These are phyloP conservation scores for Kuraishia capsulata DNA, from an alignment of 805 yeast species.

Conservation along the genomic window DNA sequence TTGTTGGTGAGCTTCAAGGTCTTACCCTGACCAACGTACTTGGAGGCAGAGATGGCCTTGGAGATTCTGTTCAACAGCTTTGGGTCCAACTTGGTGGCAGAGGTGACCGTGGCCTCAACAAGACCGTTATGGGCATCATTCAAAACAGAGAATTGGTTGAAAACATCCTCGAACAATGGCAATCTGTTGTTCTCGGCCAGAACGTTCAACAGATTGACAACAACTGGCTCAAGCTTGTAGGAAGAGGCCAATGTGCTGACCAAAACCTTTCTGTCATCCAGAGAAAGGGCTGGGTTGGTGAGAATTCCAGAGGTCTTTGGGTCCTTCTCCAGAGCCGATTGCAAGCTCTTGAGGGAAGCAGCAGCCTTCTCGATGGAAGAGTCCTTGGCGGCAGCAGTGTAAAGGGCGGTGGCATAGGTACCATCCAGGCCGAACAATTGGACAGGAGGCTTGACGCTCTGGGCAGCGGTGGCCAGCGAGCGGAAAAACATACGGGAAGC, in stretches of 20 bases:
- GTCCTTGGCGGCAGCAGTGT: slow-evolving; percentile 81
- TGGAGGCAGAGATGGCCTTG: slow-evolving; percentile 66
- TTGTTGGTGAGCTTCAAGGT: slow-evolving; percentile 75
- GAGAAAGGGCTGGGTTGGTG: slow-evolving; percentile 75
- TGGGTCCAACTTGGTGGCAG: slow-evolving; percentile 77
- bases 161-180: slow-evolving; percentile 53
- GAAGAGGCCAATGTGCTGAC: slow-evolving; percentile 47
- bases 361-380: slow-evolving; percentile 63
- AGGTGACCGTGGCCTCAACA: slow-evolving; percentile 87
- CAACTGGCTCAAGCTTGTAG: slow-evolving; percentile 53
- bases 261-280: slow-evolving; percentile 63
- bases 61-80: slow-evolving; percentile 72
- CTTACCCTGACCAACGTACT: slow-evolving; percentile 78
- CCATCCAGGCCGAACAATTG: slow-evolving; percentile 95
- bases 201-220: slow-evolving; percentile 71
- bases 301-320: slow-evolving; percentile 52
- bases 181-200: slow-evolving; percentile 94
- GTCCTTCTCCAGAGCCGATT: slow-evolving; percentile 50
- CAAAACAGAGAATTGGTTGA: slow-evolving; percentile 63
- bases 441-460: slow-evolving; percentile 67
- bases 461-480: slow-evolving; percentile 63
- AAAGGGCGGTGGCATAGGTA: slow-evolving; percentile 92
- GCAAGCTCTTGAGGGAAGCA: slow-evolving; percentile 52
- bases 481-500: slow-evolving; percentile 61
- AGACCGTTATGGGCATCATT: slow-evolving; percentile 87